Evolutionary conservation across 2,329 filamentous ascomycete genomes (phyloP).

Genomic region (Epichloe festucae): DNA sequence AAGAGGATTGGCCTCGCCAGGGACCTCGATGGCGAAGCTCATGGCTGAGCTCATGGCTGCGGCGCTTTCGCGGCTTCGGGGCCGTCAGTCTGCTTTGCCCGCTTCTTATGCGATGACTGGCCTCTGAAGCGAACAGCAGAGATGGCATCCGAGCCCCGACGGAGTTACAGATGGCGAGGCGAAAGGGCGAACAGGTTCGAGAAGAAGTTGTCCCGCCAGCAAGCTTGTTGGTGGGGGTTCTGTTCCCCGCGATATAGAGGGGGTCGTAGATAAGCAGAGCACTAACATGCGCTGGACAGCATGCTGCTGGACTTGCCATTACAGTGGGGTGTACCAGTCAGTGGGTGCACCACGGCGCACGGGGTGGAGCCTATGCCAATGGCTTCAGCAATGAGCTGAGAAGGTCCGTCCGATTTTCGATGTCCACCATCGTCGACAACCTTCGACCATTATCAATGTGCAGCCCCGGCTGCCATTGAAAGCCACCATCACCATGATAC

Average conservation of each 20-base stretch:
- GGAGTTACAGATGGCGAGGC: neutral
- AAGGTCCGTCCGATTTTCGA: neutral
- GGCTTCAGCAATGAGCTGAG: slow-evolving; percentile 2
- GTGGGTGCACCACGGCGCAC: too few relatives aligned
- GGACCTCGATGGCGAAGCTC: slow-evolving; percentile 63
- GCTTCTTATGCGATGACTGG: neutral
- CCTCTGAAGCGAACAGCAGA: neutral
- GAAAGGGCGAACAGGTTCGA: neutral
- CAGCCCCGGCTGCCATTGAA: neutral
- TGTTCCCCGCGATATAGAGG: neutral
- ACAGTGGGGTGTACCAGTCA: too few relatives aligned
- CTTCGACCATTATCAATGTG: neutral
- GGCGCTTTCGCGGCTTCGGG: neutral
- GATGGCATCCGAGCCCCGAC: neutral
- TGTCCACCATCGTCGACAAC: neutral
- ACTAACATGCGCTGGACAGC: too few relatives aligned
- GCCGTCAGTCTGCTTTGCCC: neutral
- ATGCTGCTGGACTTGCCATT: too few relatives aligned
- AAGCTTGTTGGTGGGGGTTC: neutral
- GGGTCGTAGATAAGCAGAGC: neutral
- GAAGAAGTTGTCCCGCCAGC: neutral
- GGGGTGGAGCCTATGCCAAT: neutral
- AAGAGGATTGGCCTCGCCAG: slow-evolving; percentile 67
- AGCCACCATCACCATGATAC: slow-evolving; percentile 16
- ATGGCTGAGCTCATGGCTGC: slow-evolving; percentile 49